Conservation (phyloP, 495 filamentous ascomycete genomes). For the Physcia stellaris region DNA sequence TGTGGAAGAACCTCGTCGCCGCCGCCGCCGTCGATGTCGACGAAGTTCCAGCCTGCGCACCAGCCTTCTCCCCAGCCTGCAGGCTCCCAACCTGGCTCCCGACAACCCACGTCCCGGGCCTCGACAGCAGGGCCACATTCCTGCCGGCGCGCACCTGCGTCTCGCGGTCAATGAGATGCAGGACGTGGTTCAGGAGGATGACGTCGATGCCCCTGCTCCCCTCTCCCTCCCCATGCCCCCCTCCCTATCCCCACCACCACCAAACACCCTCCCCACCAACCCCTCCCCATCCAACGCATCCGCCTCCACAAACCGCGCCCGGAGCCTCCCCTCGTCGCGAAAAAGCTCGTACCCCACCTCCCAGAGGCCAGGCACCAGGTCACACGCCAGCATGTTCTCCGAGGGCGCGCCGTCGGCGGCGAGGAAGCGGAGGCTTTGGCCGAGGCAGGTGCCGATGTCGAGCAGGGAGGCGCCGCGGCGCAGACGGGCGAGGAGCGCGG, state of each 20-base stretch:
- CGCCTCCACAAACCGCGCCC: constrained; percentile 17
- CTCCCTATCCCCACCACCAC: no score
- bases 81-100: constrained; percentile 5
- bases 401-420: constrained; percentile 28
- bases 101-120: constrained; percentile 1
- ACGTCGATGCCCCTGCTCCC: constrained; percentile 39
- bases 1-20: constrained; percentile 23
- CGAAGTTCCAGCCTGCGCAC: no score
- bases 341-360: constrained; percentile 39
- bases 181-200: constrained; percentile 38
- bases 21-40: no score
- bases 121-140: constrained; percentile 26
- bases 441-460: constrained; percentile 38
- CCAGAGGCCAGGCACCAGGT: constrained; percentile 26
- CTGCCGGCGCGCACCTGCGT: constrained; percentile 35
- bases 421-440: constrained; percentile 32
- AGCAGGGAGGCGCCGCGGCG: constrained; percentile 8
- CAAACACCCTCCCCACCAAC: constrained; percentile 27
- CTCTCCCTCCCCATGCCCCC: constrained; percentile 17
- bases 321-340: constrained; percentile 22
- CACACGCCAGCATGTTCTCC: constrained; percentile 29
- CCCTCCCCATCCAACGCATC: constrained; percentile 33
- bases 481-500: constrained; percentile 15
- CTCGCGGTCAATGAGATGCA: constrained; percentile 44
- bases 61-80: no score